Evolutionary conservation across 805 yeast species (phyloP).

Genomic region (Suhomyces emberorum): DNA sequence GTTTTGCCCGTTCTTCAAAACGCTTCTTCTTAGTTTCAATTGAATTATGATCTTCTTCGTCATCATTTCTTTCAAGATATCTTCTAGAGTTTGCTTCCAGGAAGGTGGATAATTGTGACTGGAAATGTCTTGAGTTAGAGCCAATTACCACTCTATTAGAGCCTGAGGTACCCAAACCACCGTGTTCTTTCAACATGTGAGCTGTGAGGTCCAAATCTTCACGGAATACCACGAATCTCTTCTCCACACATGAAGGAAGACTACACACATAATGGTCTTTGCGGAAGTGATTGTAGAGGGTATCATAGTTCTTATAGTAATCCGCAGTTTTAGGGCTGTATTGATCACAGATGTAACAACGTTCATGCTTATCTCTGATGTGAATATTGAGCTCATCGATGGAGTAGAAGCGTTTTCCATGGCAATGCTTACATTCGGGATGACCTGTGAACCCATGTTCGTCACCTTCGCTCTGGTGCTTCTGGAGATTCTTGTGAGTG

Average conservation of each 20-base stretch:
- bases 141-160: constrained; percentile 42
- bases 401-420: constrained; percentile 72
- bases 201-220: constrained; percentile 84
- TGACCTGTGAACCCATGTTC: constrained; percentile 80
- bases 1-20: constrained; percentile 81
- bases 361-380: constrained; percentile 79
- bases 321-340: constrained; percentile 52
- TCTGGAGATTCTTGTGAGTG: constrained; percentile 57
- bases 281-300: constrained; percentile 71
- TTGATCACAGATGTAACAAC: constrained; percentile 86
- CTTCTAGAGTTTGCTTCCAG: constrained; percentile 17
- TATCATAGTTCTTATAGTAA: constrained; percentile 74
- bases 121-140: constrained; percentile 39
- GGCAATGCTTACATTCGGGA: constrained; percentile 82
- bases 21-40: constrained; percentile 53
- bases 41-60: constrained; percentile 35
- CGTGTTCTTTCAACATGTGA: constrained; percentile 83
- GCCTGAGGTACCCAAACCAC: constrained; percentile 46
- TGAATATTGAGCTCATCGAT: constrained; percentile 83
- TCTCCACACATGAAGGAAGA: constrained; percentile 75
- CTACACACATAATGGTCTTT: constrained; percentile 73
- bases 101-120: constrained; percentile 64
- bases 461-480: constrained; percentile 65
- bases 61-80: constrained; percentile 15
- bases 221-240: constrained; percentile 86